These are phyloP conservation scores for Aspergillus ellipticus DNA, from an alignment of 495 filamentous ascomycete genomes.

Conservation along the genomic window DNA sequence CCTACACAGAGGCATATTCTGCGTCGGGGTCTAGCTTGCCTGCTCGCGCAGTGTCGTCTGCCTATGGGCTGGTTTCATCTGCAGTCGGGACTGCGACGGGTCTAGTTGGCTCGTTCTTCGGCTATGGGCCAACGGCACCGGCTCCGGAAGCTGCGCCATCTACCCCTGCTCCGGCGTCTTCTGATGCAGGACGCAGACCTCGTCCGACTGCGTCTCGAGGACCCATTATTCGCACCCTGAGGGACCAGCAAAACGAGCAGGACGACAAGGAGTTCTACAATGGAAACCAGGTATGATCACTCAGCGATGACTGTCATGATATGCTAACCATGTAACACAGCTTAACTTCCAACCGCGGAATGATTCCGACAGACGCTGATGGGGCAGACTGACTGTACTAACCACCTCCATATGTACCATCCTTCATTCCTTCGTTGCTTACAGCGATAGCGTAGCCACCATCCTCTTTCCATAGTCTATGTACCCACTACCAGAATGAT, in stretches of 20 bases:
- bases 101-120: slow-evolving; percentile 55
- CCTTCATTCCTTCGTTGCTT: neutral
- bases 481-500: neutral
- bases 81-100: slow-evolving; percentile 43
- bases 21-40: slow-evolving; percentile 37
- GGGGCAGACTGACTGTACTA: neutral
- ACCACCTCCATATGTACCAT: neutral
- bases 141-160: slow-evolving; percentile 9
- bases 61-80: slow-evolving; percentile 42
- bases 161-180: slow-evolving; percentile 12
- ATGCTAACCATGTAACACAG: slow-evolving; percentile 35
- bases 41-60: slow-evolving; percentile 37
- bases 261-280: slow-evolving; percentile 74
- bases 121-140: slow-evolving; percentile 36
- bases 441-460: neutral
- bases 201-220: slow-evolving; percentile 21
- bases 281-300: slow-evolving; percentile 75
- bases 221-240: slow-evolving; percentile 53
- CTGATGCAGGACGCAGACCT: slow-evolving; percentile 12
- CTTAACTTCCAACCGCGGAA: slow-evolving; percentile 71
- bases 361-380: slow-evolving; percentile 51
- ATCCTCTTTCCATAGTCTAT: neutral
- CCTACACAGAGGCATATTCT: slow-evolving; percentile 59
- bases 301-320: too few species aligned
- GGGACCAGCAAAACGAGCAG: slow-evolving; percentile 47